Base-by-base conservation (phyloP, 805 yeast genomes). In the Lachancea cidri region DNA sequence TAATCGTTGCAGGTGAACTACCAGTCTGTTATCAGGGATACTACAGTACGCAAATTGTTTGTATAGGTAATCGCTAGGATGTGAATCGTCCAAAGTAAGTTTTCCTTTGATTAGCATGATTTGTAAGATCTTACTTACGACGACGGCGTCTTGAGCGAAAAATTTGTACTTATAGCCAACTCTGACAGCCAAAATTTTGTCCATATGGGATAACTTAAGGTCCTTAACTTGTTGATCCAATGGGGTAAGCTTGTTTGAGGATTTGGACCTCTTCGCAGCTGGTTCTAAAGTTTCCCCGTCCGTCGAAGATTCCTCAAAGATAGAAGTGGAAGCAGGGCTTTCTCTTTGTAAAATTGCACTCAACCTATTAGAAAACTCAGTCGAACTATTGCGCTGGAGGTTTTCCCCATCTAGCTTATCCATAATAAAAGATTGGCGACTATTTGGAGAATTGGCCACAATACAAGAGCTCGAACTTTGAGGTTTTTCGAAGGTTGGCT, bases 111-210 rank as follows among this genome's bases (percentile, higher is more conserved):
- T 70, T 17, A 83, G 67, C 77, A 79, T 80, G 32, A 86, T 83
- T 45, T 83, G 79, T 25, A 88, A 61, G 9, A 82, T 71, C 36
- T 71, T 65, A 9, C 94, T 73, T 0, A 82, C 96, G 4, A 67
- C 65, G 11, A 68, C 71, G 0, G 98, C 97, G 63, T 91, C 97
- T 41, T 79, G 73, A 0, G 95, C 96, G 58, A 77, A 86, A 46
- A 89, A 81, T 54, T 85, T 86, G 65, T 79, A 93, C 60, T 87
- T 88, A 65, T 91, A 93, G 0, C 98, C 98, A 2, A 86, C 94
- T 58, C 93, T 93, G 18, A 91, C 72, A 0, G 93, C 80, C 6
- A 93, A 66, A 1, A 93, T 50, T 39, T 85, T 85, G 49, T 86
- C 95, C 38, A 55, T 55, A 55, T 91, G 66, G 2, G 62, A 53